phyloP scores from a whole-genome alignment of 148 eudicot genomes.

The Cornus suecica region DNA sequence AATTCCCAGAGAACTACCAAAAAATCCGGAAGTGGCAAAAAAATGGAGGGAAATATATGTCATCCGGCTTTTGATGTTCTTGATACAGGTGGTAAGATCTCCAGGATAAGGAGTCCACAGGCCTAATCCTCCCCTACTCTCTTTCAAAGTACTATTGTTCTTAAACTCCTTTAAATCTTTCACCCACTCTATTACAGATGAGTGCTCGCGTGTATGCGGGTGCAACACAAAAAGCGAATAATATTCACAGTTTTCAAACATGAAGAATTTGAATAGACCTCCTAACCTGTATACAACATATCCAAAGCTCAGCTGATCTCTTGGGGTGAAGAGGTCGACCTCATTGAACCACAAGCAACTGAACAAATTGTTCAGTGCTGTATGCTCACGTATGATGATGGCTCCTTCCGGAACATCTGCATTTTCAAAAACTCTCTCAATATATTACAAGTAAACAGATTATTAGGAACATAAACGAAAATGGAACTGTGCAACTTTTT shows the following conservation, averaged over 20 bases:
- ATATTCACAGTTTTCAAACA: conserved; percentile 97
- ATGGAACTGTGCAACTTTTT: too few relatives aligned
- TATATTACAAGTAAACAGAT: background rate
- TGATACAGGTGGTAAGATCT: conserved; percentile 73
- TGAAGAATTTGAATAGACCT: conserved; percentile 60
- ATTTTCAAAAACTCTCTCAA: conserved; percentile 10
- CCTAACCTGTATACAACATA: conserved; percentile 75
- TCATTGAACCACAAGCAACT: conserved; percentile 99
- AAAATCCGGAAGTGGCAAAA: too few relatives aligned
- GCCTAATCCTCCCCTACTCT: conserved; percentile 91
- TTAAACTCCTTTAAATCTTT: conserved; percentile 69
- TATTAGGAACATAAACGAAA: background rate
- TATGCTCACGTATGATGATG: conserved; percentile 82
- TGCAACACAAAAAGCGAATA: conserved; percentile 75
- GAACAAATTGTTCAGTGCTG: conserved; percentile 72
- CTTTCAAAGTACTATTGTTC: conserved; percentile 54
- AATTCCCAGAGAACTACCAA: too few relatives aligned
- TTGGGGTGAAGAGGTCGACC: conserved; percentile 90
- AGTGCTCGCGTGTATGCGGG: conserved; percentile 90
- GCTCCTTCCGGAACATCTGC: conserved; percentile 99
- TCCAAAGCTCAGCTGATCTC: conserved; percentile 97
- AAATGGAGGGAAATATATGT: background rate
- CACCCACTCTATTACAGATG: conserved; percentile 93
- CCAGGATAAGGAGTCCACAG: conserved; percentile 95
- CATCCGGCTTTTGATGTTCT: conserved; percentile 92